A percentile compares a stretch with the other conserved stretches of the same genome.
These are phyloP conservation scores for Isoetes taiwanensis DNA, from an alignment of 75 land plant genomes.

Conservation along the genomic window DNA sequence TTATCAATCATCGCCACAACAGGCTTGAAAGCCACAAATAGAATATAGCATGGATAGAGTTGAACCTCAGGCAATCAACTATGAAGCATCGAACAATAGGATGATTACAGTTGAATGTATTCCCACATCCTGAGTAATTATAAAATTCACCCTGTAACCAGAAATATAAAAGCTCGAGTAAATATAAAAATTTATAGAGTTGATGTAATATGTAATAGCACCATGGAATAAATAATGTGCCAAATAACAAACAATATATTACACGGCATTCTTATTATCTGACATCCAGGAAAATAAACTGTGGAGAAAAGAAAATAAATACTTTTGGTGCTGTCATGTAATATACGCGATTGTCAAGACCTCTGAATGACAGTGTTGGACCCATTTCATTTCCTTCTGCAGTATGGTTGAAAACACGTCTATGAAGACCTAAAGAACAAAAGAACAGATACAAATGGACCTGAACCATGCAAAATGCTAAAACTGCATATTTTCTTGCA, in stretches of 20 bases:
- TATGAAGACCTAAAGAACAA: constrained; percentile 77
- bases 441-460: no score
- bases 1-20: no score
- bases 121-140: constrained; percentile 97
- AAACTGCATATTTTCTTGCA: no score
- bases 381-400: constrained; percentile 98
- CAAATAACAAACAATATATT: not conserved
- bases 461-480: no score
- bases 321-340: constrained; percentile 95
- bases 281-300: not conserved
- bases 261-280: not conserved
- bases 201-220: no score
- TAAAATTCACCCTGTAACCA: constrained; percentile 76
- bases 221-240: no score
- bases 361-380: constrained; percentile 79
- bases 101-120: constrained; percentile 96
- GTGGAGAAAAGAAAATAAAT: not conserved
- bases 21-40: no score
- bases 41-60: no score
- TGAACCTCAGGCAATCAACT: constrained; percentile 75
- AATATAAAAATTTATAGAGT: not conserved
- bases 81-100: constrained; percentile 90
- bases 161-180: no score
- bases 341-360: constrained; percentile 75
- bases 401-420: constrained; percentile 95